A percentile compares a stretch with the other conserved stretches of the same genome.
These are phyloP conservation scores for Canavalia ensiformis DNA, from an alignment of 306 rosid species.

Conservation along the genomic window DNA sequence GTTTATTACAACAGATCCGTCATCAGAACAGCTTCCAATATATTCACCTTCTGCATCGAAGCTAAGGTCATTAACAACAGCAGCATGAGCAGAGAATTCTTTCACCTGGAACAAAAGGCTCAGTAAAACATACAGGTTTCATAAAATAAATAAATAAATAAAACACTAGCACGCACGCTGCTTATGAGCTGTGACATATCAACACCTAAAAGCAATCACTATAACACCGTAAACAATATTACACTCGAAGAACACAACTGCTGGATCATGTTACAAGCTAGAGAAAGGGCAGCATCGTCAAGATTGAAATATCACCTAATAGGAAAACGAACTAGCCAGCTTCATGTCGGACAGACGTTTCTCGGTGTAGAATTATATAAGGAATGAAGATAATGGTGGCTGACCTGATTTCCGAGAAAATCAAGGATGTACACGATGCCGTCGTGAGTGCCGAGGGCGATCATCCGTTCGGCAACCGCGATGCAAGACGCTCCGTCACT, in stretches of 20 bases:
- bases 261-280: constrained; percentile 11
- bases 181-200: neutral
- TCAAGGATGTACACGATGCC: constrained; percentile 82
- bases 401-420: constrained; percentile 90
- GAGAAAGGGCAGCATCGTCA: neutral
- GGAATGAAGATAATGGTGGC: neutral
- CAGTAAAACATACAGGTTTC: constrained; percentile 13
- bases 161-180: constrained; percentile 8
- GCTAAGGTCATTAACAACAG: constrained; percentile 82
- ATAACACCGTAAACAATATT: neutral
- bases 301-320: neutral
- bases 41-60: constrained; percentile 82
- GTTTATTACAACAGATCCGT: constrained; percentile 75
- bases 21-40: constrained; percentile 87
- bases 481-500: constrained; percentile 78
- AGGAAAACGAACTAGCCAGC: neutral
- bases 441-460: constrained; percentile 87
- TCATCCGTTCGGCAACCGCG: constrained; percentile 87
- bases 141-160: neutral
- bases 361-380: neutral
- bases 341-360: neutral
- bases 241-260: constrained; percentile 12
- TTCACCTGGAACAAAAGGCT: constrained; percentile 69
- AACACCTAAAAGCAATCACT: constrained; percentile 21
- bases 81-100: constrained; percentile 77